A percentile compares a stretch with the other conserved stretches of the same genome.
Evolutionary conservation across 305 asterid species (phyloP).

Genomic region (Fraxinus angustifolia): DNA sequence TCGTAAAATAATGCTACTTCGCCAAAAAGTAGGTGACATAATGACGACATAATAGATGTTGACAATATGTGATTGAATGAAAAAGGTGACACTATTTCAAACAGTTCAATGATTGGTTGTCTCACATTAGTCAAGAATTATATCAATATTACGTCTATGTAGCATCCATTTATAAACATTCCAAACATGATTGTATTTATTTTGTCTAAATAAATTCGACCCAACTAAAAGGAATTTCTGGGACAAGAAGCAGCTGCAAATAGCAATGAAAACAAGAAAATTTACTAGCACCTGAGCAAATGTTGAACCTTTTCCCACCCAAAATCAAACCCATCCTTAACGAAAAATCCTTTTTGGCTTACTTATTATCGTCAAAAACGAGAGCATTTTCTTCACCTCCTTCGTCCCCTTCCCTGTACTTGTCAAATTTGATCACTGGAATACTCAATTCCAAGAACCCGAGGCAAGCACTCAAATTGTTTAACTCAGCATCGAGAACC

Average conservation of each 20-base stretch:
- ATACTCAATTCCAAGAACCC: conserved; percentile 57
- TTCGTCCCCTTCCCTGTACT: conserved; percentile 34
- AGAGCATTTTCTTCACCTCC: conserved; percentile 24
- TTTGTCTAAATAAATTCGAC: neutral
- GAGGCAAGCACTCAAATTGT: conserved; percentile 46
- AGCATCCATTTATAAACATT: neutral
- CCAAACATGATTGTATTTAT: neutral
- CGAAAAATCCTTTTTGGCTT: conserved; percentile 18
- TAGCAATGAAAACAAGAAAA: neutral
- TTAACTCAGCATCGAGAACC: conserved; percentile 43
- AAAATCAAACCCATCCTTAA: conserved; percentile 28
- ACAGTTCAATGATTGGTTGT: too few relatives aligned
- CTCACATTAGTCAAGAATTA: neutral
- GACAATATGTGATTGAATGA: neutral
- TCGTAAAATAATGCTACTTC: neutral
- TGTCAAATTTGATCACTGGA: conserved; percentile 39
- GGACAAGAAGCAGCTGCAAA: neutral
- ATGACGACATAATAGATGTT: too few relatives aligned
- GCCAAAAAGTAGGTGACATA: neutral
- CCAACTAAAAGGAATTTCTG: neutral
- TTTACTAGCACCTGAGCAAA: conserved; percentile 28
- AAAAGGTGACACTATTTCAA: too few relatives aligned
- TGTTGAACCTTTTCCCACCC: conserved; percentile 45
- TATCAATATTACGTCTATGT: neutral
- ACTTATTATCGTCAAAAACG: conserved; percentile 24